Percentiles rank a stretch among this genome's conserved stretches.
Conservation (phyloP, 352 stramenopile genomes). For the Chrysophaeum taylorii region DNA sequence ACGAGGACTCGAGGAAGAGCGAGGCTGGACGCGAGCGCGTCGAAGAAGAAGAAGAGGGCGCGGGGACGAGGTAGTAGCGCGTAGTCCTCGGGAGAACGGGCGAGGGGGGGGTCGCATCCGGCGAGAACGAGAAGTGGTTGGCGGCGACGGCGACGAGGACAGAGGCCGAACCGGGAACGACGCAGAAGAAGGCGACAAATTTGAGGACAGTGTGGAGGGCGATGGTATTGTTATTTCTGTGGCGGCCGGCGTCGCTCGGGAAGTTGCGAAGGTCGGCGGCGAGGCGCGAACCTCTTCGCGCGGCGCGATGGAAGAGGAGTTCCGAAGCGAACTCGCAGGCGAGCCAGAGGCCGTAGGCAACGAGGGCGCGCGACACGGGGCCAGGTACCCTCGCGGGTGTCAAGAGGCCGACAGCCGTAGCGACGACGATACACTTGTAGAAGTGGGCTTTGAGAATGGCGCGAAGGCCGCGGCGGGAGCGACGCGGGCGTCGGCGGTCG, state of each 20-base stretch:
- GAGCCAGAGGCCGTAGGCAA: neutral
- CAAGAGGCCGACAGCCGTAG: neutral
- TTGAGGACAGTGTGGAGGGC: neutral
- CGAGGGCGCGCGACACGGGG: neutral
- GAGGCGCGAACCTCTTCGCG: neutral
- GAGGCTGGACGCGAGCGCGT: no score
- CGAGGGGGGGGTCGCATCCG: no score
- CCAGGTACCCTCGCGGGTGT: neutral
- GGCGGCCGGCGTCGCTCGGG: neutral
- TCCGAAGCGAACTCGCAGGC: neutral
- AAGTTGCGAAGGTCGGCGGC: neutral
- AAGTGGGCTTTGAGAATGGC: neutral
- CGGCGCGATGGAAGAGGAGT: neutral
- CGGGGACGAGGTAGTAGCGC: no score
- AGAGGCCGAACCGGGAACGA: neutral
- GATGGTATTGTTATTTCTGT: no score
- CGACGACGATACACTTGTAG: conserved; percentile 2
- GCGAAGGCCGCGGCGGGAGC: neutral
- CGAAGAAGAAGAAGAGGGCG: no score
- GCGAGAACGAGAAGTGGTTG: neutral
- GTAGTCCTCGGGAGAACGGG: no score
- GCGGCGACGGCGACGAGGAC: neutral
- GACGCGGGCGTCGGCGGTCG: conserved; percentile 1
- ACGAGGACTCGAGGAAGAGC: no score
- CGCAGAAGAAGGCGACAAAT: neutral